Conservation (phyloP, 495 filamentous ascomycete species). For the Aspergillus steynii region DNA sequence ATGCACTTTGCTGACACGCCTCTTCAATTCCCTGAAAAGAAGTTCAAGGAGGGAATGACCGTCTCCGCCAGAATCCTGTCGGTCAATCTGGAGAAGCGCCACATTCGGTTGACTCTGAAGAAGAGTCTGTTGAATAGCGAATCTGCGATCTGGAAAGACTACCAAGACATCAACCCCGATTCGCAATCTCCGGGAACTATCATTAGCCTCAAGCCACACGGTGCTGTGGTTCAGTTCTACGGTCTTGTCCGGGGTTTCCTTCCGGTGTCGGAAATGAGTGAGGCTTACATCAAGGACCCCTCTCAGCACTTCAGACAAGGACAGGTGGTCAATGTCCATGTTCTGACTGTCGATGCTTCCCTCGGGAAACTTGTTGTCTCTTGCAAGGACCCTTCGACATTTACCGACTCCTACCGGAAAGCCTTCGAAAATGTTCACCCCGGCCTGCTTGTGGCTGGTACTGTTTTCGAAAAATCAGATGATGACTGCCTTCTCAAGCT, state of each 20-base stretch:
- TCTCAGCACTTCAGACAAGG: conserved; percentile 84
- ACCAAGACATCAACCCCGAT: conserved; percentile 66
- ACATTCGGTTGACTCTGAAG: conserved; percentile 87
- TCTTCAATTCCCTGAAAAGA: conserved; percentile 91
- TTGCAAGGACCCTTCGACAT: conserved; percentile 83
- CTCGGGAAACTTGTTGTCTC: conserved; percentile 77
- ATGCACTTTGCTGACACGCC: conserved; percentile 85
- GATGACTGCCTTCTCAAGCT: conserved; percentile 79
- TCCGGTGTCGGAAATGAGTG: conserved; percentile 95
- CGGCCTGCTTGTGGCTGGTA: conserved; percentile 72
- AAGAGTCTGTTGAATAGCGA: conserved; percentile 92
- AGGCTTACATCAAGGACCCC: conserved; percentile 88
- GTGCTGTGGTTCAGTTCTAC: conserved; percentile 93
- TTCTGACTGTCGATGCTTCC: conserved; percentile 73
- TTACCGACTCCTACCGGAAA: conserved; percentile 70
- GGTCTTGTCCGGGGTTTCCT: conserved; percentile 79
- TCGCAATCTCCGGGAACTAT: conserved; percentile 81
- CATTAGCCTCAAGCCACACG: conserved; percentile 70
- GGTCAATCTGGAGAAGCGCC: conserved; percentile 70
- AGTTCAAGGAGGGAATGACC: conserved; percentile 83
- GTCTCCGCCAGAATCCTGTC: conserved; percentile 85
- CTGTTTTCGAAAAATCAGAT: conserved; percentile 80
- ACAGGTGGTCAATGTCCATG: conserved; percentile 86
- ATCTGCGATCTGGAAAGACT: conserved; percentile 69
- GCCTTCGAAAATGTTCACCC: conserved; percentile 69